Evolutionary conservation across 2,329 filamentous ascomycete genomes (phyloP).

Genomic region (Scortechinia acanthostroma): DNA sequence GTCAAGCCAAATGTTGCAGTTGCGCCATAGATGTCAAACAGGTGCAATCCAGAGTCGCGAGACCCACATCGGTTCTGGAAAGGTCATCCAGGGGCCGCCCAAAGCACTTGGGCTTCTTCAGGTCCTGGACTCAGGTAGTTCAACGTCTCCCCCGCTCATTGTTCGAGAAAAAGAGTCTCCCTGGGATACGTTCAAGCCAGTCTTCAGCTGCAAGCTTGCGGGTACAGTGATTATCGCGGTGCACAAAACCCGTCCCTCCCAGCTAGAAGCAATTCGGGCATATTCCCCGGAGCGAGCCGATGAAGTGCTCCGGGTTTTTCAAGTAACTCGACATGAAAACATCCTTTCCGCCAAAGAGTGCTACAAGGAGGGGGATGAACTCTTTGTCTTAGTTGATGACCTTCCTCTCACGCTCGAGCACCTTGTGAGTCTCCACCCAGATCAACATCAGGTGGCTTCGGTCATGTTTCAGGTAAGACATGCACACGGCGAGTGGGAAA

Average conservation of each 20-base stretch:
- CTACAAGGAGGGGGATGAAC: neutral
- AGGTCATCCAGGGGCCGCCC: too few species aligned
- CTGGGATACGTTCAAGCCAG: conserved; percentile 8
- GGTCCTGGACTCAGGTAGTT: too few species aligned
- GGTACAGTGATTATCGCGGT: conserved; percentile 7
- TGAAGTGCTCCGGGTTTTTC: neutral
- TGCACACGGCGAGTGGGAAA: too few species aligned
- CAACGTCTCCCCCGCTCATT: neutral
- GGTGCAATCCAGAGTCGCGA: too few species aligned
- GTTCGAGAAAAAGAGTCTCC: conserved; percentile 6
- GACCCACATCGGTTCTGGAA: too few species aligned
- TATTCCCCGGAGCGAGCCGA: neutral
- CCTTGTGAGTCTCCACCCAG: neutral
- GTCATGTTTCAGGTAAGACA: neutral
- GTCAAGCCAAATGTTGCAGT: too few species aligned
- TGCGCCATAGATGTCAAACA: too few species aligned
- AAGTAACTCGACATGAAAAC: neutral
- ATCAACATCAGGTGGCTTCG: neutral
- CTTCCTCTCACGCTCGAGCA: neutral
- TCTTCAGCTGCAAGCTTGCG: conserved; percentile 8
- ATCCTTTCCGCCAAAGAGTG: neutral
- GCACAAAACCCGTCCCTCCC: neutral
- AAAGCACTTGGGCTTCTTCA: too few species aligned
- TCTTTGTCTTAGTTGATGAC: neutral
- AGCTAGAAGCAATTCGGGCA: neutral